These are phyloP conservation scores for Trichoderma parareesei DNA, from an alignment of 495 filamentous ascomycete species.

Conservation along the genomic window DNA sequence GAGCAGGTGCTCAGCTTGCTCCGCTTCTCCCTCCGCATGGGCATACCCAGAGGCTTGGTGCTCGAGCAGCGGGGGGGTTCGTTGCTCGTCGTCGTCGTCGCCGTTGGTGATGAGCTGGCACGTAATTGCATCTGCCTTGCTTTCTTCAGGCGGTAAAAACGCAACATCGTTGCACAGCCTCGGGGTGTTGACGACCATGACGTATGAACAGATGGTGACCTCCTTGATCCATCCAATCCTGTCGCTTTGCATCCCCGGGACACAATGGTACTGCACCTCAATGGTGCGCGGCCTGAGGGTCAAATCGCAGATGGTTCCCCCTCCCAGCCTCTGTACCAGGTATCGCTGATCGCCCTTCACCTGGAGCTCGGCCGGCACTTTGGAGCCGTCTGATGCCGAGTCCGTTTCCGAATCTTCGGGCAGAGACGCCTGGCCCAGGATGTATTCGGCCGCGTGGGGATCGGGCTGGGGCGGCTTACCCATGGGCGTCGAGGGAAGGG, in stretches of 20 bases:
- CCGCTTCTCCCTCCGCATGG: constrained; percentile 31
- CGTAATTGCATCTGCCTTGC: constrained; percentile 66
- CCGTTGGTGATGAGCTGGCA: constrained; percentile 61
- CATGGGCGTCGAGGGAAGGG: constrained; percentile 52
- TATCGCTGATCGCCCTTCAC: constrained; percentile 79
- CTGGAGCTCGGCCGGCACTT: constrained; percentile 57
- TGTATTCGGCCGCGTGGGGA: constrained; percentile 64
- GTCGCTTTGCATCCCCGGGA: constrained; percentile 63
- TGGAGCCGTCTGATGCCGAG: constrained; percentile 23
- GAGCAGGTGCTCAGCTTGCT: constrained; percentile 29
- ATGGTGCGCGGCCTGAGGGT: constrained; percentile 78
- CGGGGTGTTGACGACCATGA: constrained; percentile 92
- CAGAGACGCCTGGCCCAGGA: constrained; percentile 53
- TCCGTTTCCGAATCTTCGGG: constrained; percentile 23
- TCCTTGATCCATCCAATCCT: constrained; percentile 95
- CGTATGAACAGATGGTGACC: constrained; percentile 82
- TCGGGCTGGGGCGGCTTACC: constrained; percentile 68
- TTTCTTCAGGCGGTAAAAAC: constrained; percentile 78
- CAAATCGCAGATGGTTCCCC: constrained; percentile 86
- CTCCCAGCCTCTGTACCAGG: constrained; percentile 76
- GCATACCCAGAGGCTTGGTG: constrained; percentile 34
- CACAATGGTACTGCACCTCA: constrained; percentile 90
- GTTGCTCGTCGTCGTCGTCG: neutral
- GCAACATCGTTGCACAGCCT: constrained; percentile 88
- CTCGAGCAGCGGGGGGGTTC: constrained; percentile 4